Base-by-base conservation (phyloP, 768 basidiomycete genomes). In the Naganishia vishniacii region DNA sequence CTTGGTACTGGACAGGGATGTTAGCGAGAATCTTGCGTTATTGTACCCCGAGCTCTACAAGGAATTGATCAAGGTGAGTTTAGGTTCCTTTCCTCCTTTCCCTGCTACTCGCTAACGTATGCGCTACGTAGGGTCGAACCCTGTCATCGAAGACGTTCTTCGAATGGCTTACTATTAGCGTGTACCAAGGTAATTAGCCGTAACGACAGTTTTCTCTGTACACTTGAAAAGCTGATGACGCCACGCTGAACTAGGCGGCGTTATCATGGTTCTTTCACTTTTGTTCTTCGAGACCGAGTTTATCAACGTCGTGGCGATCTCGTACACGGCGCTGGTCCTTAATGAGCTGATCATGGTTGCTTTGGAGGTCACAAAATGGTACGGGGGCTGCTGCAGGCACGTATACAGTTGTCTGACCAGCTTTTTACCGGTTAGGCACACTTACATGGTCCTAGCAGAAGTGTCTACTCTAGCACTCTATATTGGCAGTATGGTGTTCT, bases 311-410 rank as follows among this genome's bases (percentile, higher is more conserved):
- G 95, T 99, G 31, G 88, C 94, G 20, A 99, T 98, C 69, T 98
- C 95, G 0, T 99, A 95, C 76, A 95, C 93, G 0, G 90, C 95
- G 0, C 81, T 98, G 53, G 85, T 99, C 68, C 80, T 98, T 29
- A 99, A 99, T 74, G 95, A 98, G 75, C 84, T 99, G 56, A 91
- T 98, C 78, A 99, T 98, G 95, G 95, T 98, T 48, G 92, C 93
- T 1, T 78, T 98, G 69, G 93, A 98, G 78, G 92, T 98, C 65
- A 98, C 93, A 3, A 97, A 90, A 67, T 99, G 94, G 94, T 90
- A 70, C 61, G 80, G 70, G 12, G 28, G 28, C 25, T 15, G n/a
- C 3, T 13, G 18, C 31, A 26, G 49, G 15, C n/a, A 37, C 32
- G 20, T n/a, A 11, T 16, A 6, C 8, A 15, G 61, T 26, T 7